Base-by-base conservation (phyloP, 768 basidiomycete genomes). In the Boletus huronensis region DNA sequence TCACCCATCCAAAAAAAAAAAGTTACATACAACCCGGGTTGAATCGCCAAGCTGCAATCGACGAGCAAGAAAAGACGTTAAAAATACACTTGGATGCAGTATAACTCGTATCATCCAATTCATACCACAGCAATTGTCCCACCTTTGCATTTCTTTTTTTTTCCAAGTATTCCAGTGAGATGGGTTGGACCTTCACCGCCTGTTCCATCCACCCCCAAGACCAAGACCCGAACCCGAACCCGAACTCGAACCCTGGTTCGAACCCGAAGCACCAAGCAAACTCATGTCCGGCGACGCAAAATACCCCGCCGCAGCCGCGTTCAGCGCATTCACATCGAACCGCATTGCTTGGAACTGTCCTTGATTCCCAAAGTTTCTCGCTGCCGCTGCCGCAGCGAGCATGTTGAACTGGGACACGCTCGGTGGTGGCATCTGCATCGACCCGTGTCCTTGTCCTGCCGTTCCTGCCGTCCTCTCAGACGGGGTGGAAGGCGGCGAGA, bases 331-430 rank as follows among this genome's bases (percentile, higher is more conserved):
- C 1, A 49, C 46, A 5, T 60, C 63, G 2, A 65, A 49, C 7
- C 61, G 57, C 58, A 66, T 58, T 14, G 54, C 50, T 41, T 63
- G 64, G 40, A 62, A 72, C 11, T 61, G 58, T 0, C 48, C 54
- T 19, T 68, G 62, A 34, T 61, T 62, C n/a, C 41, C 58, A 50
- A 58, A 66, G 17, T 62, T 68, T 23, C 64, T 42, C 7, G 65
- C 65, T 1, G 65, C 66, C 1, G 65, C 65, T 0, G 65, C 59
- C 0, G 64, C 64, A 0, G 62, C 67, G 23, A 63, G 57, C 68
- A 70, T 61, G 6, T 67, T 62, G 29, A 72, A 58, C 44, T 70
- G 70, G 3, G 69, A 57, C 23, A 59, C 59, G 8, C 11, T 63
- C 5, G 66, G 36, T 10, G 58, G 28, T 7, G 35, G 46, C 5